Conservation (phyloP, 345 rosid genomes). For the Anacardium occidentale region DNA sequence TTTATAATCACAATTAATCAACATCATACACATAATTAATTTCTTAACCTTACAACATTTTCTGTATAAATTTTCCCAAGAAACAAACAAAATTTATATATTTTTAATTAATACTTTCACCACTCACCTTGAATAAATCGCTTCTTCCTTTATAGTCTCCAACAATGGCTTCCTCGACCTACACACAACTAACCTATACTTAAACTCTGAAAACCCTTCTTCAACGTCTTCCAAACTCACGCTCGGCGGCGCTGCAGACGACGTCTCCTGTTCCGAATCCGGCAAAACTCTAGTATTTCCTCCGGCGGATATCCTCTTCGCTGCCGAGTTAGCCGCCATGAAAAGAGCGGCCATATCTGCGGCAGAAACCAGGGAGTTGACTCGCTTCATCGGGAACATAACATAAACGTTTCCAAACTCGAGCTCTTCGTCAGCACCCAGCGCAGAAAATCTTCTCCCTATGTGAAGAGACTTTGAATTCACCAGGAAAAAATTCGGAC, state of each 20-base stretch:
- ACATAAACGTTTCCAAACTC: constrained; percentile 53
- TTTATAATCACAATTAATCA: neutral
- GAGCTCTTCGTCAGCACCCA: constrained; percentile 60
- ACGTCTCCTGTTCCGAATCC: neutral
- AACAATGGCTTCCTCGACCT: constrained; percentile 56
- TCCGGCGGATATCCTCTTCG: constrained; percentile 35
- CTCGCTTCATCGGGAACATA: constrained; percentile 62
- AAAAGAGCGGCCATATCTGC: constrained; percentile 57
- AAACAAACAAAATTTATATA: too few relatives aligned
- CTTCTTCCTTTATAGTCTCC: constrained; percentile 63
- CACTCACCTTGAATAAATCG: constrained; percentile 31
- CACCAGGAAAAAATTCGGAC: constrained; percentile 50
- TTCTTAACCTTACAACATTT: too few relatives aligned
- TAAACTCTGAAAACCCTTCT: constrained; percentile 35
- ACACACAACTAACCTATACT: constrained; percentile 36
- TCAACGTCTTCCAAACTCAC: constrained; percentile 34
- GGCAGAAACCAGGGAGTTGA: constrained; percentile 42
- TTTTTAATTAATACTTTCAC: neutral
- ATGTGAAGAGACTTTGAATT: constrained; percentile 49
- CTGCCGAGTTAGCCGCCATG: constrained; percentile 43
- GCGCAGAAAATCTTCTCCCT: constrained; percentile 54
- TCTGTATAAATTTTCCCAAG: too few relatives aligned
- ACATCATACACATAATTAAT: too few relatives aligned
- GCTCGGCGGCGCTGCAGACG: neutral
- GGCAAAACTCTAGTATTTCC: constrained; percentile 29